Evolutionary conservation across 345 rosid species (phyloP), one percentile per base, ranked within the genome.

Genomic region (Eucalyptus pauciflora): DNA sequence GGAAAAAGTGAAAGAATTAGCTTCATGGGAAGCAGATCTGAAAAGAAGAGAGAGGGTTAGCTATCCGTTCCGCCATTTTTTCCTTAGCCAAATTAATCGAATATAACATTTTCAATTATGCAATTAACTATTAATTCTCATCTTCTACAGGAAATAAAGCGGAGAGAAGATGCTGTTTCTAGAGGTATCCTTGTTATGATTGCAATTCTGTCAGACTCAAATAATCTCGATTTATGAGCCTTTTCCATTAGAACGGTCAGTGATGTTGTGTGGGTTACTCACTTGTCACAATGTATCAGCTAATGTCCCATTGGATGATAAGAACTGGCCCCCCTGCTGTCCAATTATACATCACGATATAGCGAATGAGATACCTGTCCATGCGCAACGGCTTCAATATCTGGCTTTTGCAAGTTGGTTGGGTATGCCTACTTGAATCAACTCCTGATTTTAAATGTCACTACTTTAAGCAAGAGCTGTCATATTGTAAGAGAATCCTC

Each of bases 321-420:
- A 94, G 92, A 98, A 96, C 89, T 98, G 99, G 98, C 99, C 99
- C 27, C 99, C 99, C 4, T 91, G 95, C 90, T 98, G 96, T 87
- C 99, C 99, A 85, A 95, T 98, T 71, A 98, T 98, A 86, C 99
- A 97, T 91, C 99, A 98, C 90, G 99, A 98, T 91, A 96, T 98
- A 87, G 94, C 99, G 46, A 98, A 96, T 56, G 99, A 98, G 92
- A 97, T 96, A 92, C 99, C 99, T 22, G 94, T 95, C 88, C 96
- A 96, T 93, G 99, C 97, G n/a, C 99, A 98, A 54, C 96, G 94
- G 93, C 93, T 96, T 89, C 99, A 98, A 91, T 98, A 98, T 92
- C 93, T 98, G 89, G 99, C 99, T 87, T 98, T 98, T 62, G 99
- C 99, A 52, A 98, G 98, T 94, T 98, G 99, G 99, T 94, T 98